These are phyloP conservation scores for Wickerhamiella kurtzmanii DNA, from an alignment of 805 yeast genomes.

Conservation along the genomic window DNA sequence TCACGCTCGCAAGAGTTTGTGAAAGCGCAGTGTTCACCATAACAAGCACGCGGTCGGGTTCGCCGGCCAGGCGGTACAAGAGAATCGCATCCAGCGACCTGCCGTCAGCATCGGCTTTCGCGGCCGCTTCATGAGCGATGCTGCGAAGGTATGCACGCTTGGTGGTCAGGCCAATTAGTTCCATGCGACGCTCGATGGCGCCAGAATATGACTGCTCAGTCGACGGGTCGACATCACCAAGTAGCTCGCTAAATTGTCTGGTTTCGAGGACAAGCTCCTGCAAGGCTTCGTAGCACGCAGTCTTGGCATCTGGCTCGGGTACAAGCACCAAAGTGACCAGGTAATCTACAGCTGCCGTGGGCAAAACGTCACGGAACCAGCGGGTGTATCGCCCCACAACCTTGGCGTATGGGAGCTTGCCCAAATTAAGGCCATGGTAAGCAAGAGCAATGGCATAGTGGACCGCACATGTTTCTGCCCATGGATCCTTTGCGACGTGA, in stretches of 20 bases:
- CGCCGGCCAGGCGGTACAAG: conserved; percentile 78
- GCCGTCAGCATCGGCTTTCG: conserved; percentile 82
- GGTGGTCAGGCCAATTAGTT: conserved; percentile 44
- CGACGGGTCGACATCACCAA: conserved; percentile 58
- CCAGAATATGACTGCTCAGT: conserved; percentile 68
- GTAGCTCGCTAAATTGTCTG: conserved; percentile 61
- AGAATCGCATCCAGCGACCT: conserved; percentile 72
- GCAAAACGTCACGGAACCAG: conserved; percentile 72
- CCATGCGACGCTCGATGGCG: conserved; percentile 62
- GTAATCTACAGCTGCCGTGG: conserved; percentile 86
- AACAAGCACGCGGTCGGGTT: conserved; percentile 64
- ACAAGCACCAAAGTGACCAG: conserved; percentile 53
- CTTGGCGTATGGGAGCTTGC: conserved; percentile 38
- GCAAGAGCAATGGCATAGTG: conserved; percentile 76
- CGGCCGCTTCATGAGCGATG: conserved; percentile 76
- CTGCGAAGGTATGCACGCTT: conserved; percentile 48
- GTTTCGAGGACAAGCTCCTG: conserved; percentile 77
- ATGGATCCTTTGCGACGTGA: conserved; percentile 26
- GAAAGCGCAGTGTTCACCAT: conserved; percentile 67
- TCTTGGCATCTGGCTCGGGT: conserved; percentile 23
- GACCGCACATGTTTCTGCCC: conserved; percentile 63
- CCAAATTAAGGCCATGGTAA: conserved; percentile 46
- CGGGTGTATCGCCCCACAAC: conserved; percentile 69
- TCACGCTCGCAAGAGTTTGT: conserved; percentile 59
- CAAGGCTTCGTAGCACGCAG: conserved; percentile 61